phyloP scores from a whole-genome alignment of 495 filamentous ascomycete genomes.

The Oidiodendron maius region DNA sequence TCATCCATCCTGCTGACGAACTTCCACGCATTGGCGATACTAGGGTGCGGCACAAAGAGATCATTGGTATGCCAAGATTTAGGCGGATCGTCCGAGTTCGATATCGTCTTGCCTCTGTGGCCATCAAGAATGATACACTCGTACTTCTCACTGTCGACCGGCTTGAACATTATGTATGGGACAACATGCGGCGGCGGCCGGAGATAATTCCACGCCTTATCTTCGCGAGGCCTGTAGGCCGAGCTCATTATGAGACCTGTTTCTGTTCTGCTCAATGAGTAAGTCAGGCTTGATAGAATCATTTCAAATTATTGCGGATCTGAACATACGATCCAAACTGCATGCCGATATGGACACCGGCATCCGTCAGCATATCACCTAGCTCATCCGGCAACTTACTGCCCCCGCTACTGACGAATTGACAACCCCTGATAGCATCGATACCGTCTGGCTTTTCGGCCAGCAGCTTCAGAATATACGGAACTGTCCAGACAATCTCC shows the following conservation, averaged over 20 bases:
- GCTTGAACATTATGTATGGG: conserved; percentile 34
- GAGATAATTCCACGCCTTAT: conserved; percentile 40
- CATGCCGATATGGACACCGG: conserved; percentile 47
- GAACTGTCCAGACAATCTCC: conserved; percentile 38
- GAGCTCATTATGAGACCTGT: conserved; percentile 53
- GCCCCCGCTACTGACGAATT: conserved; percentile 40
- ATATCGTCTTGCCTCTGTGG: conserved; percentile 41
- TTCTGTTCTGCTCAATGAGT: no score
- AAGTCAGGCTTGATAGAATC: conserved; percentile 11
- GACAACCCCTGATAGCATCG: conserved; percentile 34
- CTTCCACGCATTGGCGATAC: conserved; percentile 50
- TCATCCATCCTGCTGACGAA: conserved; percentile 54
- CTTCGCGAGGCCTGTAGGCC: conserved; percentile 35
- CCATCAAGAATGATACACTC: conserved; percentile 44
- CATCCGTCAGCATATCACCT: conserved; percentile 42
- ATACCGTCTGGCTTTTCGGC: conserved; percentile 41
- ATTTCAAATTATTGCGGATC: background rate
- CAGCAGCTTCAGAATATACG: conserved; percentile 41
- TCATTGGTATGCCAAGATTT: conserved; percentile 51
- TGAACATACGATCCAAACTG: conserved; percentile 31
- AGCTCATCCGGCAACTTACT: conserved; percentile 41
- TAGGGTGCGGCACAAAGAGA: conserved; percentile 51
- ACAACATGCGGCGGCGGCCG: conserved; percentile 20
- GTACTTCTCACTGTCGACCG: conserved; percentile 33
- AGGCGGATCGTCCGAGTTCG: conserved; percentile 44